These are phyloP conservation scores for Rhodotorula kratochvilovae DNA, from an alignment of 768 basidiomycete genomes.

Conservation along the genomic window DNA sequence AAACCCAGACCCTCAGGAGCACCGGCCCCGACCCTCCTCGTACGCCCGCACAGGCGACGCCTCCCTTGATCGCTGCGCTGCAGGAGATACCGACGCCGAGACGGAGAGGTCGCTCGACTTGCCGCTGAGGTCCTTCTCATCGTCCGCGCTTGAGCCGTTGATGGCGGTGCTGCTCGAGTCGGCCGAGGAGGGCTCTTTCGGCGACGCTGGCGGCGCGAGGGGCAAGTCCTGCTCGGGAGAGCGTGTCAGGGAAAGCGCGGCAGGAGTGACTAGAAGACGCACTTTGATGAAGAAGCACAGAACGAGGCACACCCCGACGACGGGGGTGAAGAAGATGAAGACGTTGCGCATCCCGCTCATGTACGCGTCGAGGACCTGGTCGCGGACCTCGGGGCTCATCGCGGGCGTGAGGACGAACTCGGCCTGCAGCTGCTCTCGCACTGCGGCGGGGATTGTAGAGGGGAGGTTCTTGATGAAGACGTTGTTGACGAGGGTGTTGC, in stretches of 20 bases:
- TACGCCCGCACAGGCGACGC: too few species aligned
- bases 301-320: conserved; percentile 38
- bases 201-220: background rate
- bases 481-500: conserved; percentile 46
- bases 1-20: too few species aligned
- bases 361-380: conserved; percentile 37
- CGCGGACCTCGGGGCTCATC: background rate
- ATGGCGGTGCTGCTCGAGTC: background rate
- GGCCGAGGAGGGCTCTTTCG: background rate
- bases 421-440: conserved; percentile 5
- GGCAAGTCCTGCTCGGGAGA: background rate
- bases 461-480: conserved; percentile 26
- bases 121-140: background rate
- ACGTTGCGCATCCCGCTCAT: conserved; percentile 39
- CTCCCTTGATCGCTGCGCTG: too few species aligned
- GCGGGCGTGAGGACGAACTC: conserved; percentile 18
- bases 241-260: fast-evolving
- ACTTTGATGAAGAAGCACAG: conserved; percentile 39
- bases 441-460: conserved; percentile 10
- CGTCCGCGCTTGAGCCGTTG: background rate
- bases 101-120: background rate
- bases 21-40: too few species aligned
- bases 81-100: background rate
- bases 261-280: background rate
- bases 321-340: conserved; percentile 42